Percentiles rank a stretch among this genome's conserved stretches.
Conservation (phyloP, 2,329 filamentous ascomycete genomes). For the Diaporthe humulicola region DNA sequence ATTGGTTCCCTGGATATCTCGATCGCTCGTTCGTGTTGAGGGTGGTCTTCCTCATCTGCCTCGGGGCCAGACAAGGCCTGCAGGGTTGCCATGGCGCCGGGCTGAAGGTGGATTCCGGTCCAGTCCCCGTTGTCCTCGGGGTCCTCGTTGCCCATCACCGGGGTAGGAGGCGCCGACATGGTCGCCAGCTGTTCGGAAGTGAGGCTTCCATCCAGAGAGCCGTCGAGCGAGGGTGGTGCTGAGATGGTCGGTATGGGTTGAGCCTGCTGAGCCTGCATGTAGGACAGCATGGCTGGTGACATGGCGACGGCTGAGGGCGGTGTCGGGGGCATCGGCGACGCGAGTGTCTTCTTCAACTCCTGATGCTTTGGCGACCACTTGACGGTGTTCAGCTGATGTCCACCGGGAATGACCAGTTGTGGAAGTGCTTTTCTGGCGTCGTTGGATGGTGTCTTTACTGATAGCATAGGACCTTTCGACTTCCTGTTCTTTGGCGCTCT, state of each 20-base stretch:
- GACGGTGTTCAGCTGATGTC: slow-evolving; percentile 9
- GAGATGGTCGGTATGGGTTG: slow-evolving; percentile 80
- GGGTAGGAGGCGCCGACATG: slow-evolving; percentile 87
- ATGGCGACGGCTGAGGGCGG: slow-evolving; percentile 79
- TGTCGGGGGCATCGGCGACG: slow-evolving; percentile 72
- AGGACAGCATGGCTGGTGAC: slow-evolving; percentile 80
- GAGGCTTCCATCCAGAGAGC: slow-evolving; percentile 90
- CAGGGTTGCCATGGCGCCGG: slow-evolving; percentile 84
- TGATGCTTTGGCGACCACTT: slow-evolving; percentile 33
- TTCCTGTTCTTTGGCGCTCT: slow-evolving; percentile 49
- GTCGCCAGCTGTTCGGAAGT: slow-evolving; percentile 88
- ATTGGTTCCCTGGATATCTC: slow-evolving; percentile 61
- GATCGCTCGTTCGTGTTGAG: slow-evolving; percentile 67
- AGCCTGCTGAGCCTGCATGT: slow-evolving; percentile 74
- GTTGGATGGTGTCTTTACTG: slow-evolving; percentile 47
- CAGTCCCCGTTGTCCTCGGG: slow-evolving; percentile 72
- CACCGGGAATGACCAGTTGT: slow-evolving; percentile 65
- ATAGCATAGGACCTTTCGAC: slow-evolving; percentile 49
- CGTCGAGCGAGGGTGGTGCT: slow-evolving; percentile 89
- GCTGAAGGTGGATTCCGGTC: slow-evolving; percentile 81
- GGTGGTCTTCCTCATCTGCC: slow-evolving; percentile 69
- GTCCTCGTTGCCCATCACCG: slow-evolving; percentile 73
- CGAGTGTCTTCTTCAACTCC: slow-evolving; percentile 61
- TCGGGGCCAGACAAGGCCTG: slow-evolving; percentile 76
- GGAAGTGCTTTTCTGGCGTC: slow-evolving; percentile 56